Evolutionary conservation across 345 rosid genomes (phyloP).

Genomic region (Ricinus communis): DNA sequence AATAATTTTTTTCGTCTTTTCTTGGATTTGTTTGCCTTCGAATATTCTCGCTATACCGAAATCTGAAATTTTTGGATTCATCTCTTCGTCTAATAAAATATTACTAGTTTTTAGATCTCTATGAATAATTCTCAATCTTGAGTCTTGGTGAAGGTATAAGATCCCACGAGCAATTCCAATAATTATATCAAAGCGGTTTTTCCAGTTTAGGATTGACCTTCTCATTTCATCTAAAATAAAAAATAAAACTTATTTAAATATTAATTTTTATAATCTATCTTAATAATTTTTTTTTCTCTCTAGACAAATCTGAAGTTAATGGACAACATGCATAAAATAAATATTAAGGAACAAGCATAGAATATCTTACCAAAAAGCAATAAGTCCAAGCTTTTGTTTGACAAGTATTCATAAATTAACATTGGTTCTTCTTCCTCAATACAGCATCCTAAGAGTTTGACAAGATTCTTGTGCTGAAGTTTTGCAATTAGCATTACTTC

Average conservation of each 20-base stretch:
- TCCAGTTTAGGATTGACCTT: conserved; percentile 11
- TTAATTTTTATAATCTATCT: neutral
- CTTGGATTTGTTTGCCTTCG: neutral
- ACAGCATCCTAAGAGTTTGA: conserved; percentile 5
- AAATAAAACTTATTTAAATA: neutral
- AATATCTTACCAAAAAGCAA: conserved; percentile 8
- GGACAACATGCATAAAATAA: too few relatives aligned
- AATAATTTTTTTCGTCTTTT: neutral
- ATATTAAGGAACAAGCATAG: too few relatives aligned
- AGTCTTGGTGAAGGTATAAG: conserved; percentile 10
- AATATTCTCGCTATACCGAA: conserved; percentile 17
- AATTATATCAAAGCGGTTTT: conserved; percentile 3
- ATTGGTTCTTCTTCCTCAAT: conserved; percentile 15
- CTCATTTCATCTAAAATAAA: conserved; percentile 5
- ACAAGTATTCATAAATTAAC: conserved; percentile 20
- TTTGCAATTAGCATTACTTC: conserved; percentile 15
- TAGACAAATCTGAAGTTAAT: too few relatives aligned
- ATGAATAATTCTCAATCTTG: too few relatives aligned
- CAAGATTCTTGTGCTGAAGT: conserved; percentile 17
- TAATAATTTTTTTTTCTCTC: too few relatives aligned
- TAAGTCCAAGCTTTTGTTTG: conserved; percentile 7
- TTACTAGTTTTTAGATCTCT: conserved; percentile 10
- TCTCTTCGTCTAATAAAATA: conserved; percentile 3
- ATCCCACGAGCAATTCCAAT: conserved; percentile 19
- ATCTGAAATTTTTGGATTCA: conserved; percentile 20